These are phyloP conservation scores for Candida neerlandica DNA, from an alignment of 1,139 yeast species.

Conservation along the genomic window DNA sequence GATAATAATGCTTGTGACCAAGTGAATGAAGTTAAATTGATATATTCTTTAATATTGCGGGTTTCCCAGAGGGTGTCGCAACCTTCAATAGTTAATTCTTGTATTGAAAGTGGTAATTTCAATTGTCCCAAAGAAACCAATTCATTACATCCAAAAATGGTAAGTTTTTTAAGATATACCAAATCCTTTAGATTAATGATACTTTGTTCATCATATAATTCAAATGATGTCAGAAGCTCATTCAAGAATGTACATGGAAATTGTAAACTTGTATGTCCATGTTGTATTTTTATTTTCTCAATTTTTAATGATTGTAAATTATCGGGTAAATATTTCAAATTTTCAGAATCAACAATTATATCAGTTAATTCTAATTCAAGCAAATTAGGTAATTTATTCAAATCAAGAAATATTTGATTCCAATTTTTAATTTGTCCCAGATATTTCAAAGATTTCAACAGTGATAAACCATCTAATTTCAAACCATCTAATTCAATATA, in stretches of 20 bases:
- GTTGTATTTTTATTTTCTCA: not conserved
- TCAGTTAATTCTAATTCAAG: not conserved
- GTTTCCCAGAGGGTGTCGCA: conserved; percentile 8
- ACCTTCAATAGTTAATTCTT: conserved; percentile 4
- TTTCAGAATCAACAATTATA: not conserved
- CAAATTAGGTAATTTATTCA: not conserved
- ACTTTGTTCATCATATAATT: not conserved
- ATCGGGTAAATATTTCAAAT: not conserved
- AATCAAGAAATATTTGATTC: not conserved
- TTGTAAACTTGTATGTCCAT: not conserved
- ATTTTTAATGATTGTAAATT: not conserved
- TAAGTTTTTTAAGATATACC: not conserved
- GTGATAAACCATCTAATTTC: not conserved
- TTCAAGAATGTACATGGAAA: not conserved
- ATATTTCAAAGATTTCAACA: not conserved
- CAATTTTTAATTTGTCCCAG: not conserved
- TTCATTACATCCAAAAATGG: conserved; percentile 5
- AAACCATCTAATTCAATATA: not conserved
- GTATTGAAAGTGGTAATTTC: conserved; percentile 6
- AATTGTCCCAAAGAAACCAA: conserved; percentile 4
- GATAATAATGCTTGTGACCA: conserved; percentile 12
- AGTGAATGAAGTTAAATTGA: conserved; percentile 7
- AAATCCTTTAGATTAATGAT: not conserved
- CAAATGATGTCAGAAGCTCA: conserved; percentile 6
- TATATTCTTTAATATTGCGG: conserved; percentile 4